phyloP scores from a whole-genome alignment of 106 monocot genomes.

The Acorus gramineus region DNA sequence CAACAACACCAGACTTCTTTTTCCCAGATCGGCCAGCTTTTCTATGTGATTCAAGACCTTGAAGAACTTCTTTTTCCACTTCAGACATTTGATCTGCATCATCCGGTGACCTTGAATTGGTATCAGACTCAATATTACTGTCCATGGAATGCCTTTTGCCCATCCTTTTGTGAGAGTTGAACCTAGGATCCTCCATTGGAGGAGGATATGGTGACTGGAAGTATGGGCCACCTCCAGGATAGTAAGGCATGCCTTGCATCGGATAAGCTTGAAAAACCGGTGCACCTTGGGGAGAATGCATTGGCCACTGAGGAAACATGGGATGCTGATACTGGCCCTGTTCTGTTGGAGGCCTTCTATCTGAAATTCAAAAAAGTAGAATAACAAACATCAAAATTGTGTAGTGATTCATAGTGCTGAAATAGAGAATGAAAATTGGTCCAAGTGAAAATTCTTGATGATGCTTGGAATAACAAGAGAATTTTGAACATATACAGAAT shows the following conservation, averaged over 20 bases:
- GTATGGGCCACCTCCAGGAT: constrained; percentile 47
- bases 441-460: no score
- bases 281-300: constrained; percentile 47
- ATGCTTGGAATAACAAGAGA: no score
- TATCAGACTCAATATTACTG: constrained; percentile 27
- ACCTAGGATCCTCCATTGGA: constrained; percentile 41
- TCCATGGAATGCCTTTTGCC: constrained; percentile 43
- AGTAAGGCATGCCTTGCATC: constrained; percentile 74
- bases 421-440: constrained; percentile 8
- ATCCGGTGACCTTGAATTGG: constrained; percentile 22
- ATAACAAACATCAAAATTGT: not conserved
- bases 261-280: constrained; percentile 55
- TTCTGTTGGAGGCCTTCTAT: constrained; percentile 11
- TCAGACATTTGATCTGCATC: constrained; percentile 29
- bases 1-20: constrained; percentile 63
- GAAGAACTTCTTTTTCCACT: constrained; percentile 38
- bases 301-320: constrained; percentile 65
- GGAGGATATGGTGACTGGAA: constrained; percentile 46
- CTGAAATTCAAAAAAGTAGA: constrained; percentile 2
- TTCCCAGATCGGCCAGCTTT: constrained; percentile 38
- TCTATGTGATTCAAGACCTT: constrained; percentile 38
- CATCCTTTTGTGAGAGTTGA: constrained; percentile 10
- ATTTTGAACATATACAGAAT: no score
- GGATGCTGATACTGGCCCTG: constrained; percentile 49
- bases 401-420: no score